Evolutionary conservation across 805 yeast species (phyloP).

Genomic region (Candida sithepensis): DNA sequence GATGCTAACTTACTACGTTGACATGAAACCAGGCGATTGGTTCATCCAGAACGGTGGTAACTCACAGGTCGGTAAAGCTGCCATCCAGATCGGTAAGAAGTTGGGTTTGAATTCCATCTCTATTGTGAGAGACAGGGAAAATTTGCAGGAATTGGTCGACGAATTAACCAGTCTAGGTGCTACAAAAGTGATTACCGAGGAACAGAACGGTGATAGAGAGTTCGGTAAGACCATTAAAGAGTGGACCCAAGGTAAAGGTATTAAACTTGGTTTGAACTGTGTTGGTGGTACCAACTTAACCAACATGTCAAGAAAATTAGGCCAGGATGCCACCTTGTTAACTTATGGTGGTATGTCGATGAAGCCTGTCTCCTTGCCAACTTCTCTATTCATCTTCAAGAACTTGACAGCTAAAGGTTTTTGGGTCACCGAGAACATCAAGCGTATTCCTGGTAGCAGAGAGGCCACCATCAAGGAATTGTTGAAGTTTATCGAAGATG

Average conservation of each 20-base stretch:
- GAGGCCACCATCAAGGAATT: constrained; percentile 51
- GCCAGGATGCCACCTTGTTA: constrained; percentile 68
- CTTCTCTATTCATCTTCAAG: constrained; percentile 85
- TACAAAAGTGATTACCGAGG: constrained; percentile 84
- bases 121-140: constrained; percentile 82
- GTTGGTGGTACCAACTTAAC: constrained; percentile 89
- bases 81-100: constrained; percentile 78
- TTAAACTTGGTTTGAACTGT: constrained; percentile 83
- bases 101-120: constrained; percentile 81
- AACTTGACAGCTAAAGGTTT: constrained; percentile 82
- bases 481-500: constrained; percentile 53
- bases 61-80: constrained; percentile 90
- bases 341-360: constrained; percentile 98
- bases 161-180: constrained; percentile 73
- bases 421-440: constrained; percentile 79
- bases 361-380: constrained; percentile 91
- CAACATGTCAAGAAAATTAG: constrained; percentile 78
- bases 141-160: constrained; percentile 54
- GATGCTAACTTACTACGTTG: constrained; percentile 69
- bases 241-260: constrained; percentile 47
- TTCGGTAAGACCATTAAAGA: constrained; percentile 58
- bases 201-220: constrained; percentile 66
- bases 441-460: constrained; percentile 57
- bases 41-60: constrained; percentile 95
- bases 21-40: constrained; percentile 75